Percentiles rank a stretch among this genome's conserved stretches.
Evolutionary conservation across 345 rosid genomes (phyloP).

Genomic region (Citrus medica): DNA sequence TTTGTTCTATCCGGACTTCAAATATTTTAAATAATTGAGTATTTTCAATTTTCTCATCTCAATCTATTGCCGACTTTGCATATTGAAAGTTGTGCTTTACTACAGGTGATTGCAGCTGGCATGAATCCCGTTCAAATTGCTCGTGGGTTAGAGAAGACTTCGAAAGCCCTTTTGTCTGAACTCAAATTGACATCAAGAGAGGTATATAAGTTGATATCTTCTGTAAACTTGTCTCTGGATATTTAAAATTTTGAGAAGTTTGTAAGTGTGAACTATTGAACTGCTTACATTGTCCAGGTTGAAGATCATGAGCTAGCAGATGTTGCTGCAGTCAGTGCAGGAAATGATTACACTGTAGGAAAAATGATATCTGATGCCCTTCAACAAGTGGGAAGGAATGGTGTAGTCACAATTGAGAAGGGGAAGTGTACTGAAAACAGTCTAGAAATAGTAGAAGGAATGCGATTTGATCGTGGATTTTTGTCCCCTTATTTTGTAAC

Average conservation of each 20-base stretch:
- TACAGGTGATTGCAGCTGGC: conserved; percentile 83
- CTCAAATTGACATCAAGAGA: conserved; percentile 86
- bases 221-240: not conserved
- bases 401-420: conserved; percentile 72
- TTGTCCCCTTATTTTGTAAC: conserved; percentile 83
- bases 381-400: conserved; percentile 63
- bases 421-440: conserved; percentile 54
- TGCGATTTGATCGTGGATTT: conserved; percentile 89
- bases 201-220: conserved; percentile 31
- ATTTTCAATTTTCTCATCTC: not conserved
- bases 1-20: not conserved
- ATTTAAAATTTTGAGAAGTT: not conserved
- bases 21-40: not conserved
- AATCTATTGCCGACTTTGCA: not conserved
- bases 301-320: conserved; percentile 74
- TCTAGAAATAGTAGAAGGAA: conserved; percentile 77
- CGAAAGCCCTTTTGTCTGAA: conserved; percentile 73
- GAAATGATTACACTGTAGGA: conserved; percentile 72
- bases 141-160: conserved; percentile 80
- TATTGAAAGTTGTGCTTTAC: conserved; percentile 12
- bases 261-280: not conserved
- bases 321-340: conserved; percentile 92
- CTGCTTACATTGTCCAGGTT: conserved; percentile 46
- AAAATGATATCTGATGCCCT: conserved; percentile 72
- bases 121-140: conserved; percentile 76